A percentile compares a stretch with the other conserved stretches of the same genome.
phyloP scores from a whole-genome alignment of 2,329 filamentous ascomycete species.

The Ascochyta rabiei region DNA sequence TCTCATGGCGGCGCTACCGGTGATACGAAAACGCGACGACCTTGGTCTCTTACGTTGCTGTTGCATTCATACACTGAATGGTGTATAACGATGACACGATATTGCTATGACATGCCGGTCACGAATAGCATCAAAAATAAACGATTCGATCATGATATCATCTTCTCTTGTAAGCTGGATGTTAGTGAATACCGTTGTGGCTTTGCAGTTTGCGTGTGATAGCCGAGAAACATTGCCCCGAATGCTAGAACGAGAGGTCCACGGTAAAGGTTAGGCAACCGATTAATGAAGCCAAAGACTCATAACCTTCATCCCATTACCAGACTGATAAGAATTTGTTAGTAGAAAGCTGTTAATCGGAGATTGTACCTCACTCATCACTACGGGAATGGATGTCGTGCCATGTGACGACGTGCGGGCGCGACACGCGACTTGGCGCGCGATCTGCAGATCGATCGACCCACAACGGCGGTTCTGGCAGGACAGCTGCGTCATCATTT shows the following conservation, averaged over 20 bases:
- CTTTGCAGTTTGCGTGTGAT: no score
- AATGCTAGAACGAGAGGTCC: no score
- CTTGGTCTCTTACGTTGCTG: slow-evolving; percentile 3
- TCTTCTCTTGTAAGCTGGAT: no score
- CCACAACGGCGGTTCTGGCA: slow-evolving; percentile 25
- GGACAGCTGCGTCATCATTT: slow-evolving; percentile 33
- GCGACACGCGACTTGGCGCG: slow-evolving; percentile 24
- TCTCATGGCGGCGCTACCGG: background rate
- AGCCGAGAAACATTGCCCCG: no score
- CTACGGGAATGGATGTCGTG: background rate
- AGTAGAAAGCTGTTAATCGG: no score
- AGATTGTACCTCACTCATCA: no score
- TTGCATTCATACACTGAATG: background rate
- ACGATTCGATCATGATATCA: background rate
- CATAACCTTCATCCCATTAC: no score
- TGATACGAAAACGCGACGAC: background rate
- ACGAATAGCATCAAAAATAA: slow-evolving; percentile 2
- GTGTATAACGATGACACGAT: background rate
- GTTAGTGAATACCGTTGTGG: no score
- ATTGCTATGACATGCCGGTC: slow-evolving; percentile 4
- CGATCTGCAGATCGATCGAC: slow-evolving; percentile 23
- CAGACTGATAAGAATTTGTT: no score
- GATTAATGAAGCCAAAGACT: no score
- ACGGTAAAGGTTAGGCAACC: no score
- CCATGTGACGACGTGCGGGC: slow-evolving; percentile 25